A percentile compares a stretch with the other conserved stretches of the same genome.
Conservation (phyloP, 768 basidiomycete species). For the Phylloporus sp. region DNA sequence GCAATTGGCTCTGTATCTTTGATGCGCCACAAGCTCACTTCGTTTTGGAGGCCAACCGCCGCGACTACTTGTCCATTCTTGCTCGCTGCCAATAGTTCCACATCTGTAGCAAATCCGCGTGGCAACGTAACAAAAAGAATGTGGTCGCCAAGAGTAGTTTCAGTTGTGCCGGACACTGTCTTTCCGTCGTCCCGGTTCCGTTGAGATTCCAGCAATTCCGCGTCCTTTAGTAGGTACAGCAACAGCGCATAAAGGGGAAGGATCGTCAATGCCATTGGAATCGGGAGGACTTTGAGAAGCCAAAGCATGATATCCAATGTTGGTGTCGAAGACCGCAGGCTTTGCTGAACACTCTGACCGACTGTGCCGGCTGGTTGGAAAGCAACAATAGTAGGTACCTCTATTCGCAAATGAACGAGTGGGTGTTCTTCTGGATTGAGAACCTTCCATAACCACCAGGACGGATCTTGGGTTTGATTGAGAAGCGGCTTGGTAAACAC, state of each 20-base stretch:
- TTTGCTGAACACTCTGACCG: constrained; percentile 24
- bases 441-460: constrained; percentile 69
- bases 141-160: constrained; percentile 35
- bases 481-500: constrained; percentile 31
- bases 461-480: constrained; percentile 40
- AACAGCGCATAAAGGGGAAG: constrained; percentile 68
- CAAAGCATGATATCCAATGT: constrained; percentile 60
- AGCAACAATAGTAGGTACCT: constrained; percentile 73
- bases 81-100: constrained; percentile 74
- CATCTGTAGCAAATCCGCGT: constrained; percentile 76
- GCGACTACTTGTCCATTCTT: constrained; percentile 59
- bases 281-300: constrained; percentile 74
- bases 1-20: constrained; percentile 37
- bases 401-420: constrained; percentile 72
- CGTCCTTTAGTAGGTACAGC: constrained; percentile 83
- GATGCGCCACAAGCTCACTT: constrained; percentile 65
- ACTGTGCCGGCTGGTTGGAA: constrained; percentile 43
- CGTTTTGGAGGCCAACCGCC: constrained; percentile 74
- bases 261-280: constrained; percentile 81
- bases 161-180: constrained; percentile 23
- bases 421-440: constrained; percentile 65
- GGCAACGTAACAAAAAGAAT: constrained; percentile 66
- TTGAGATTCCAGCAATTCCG: constrained; percentile 86
- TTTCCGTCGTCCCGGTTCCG: constrained; percentile 52
- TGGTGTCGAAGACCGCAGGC: constrained; percentile 42